phyloP scores from a whole-genome alignment of 345 rosid species.

The Corymbia maculata region DNA sequence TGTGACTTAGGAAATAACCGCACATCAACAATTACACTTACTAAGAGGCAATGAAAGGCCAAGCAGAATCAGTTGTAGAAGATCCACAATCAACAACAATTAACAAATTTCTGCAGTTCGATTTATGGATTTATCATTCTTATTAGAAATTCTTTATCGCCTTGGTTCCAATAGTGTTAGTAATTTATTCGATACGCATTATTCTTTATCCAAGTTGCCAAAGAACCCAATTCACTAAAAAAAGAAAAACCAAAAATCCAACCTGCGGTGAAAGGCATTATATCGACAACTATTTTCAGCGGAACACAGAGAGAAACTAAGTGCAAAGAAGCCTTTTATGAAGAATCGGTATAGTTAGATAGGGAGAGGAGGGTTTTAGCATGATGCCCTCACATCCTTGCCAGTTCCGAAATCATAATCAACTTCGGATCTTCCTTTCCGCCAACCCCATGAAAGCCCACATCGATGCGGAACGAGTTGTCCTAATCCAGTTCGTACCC shows the following conservation, averaged over 20 bases:
- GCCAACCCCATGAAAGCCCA: background rate
- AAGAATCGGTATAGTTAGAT: background rate
- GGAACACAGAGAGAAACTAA: background rate
- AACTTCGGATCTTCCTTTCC: background rate
- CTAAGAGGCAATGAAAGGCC: background rate
- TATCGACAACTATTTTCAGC: background rate
- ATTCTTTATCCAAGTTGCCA: background rate
- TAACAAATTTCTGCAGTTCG: accelerated
- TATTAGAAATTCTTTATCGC: background rate
- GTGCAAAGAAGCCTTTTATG: background rate
- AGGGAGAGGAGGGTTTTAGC: background rate
- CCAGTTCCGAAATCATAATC: background rate
- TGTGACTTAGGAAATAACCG: background rate
- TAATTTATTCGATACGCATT: background rate
- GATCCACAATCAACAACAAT: accelerated
- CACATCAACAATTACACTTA: background rate
- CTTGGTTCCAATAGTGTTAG: background rate
- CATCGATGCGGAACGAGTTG: background rate
- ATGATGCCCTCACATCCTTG: background rate
- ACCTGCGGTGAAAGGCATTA: background rate
- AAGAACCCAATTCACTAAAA: background rate
- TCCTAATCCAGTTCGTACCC: background rate
- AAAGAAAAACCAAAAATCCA: background rate
- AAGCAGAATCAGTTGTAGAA: too few species aligned
- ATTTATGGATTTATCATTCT: background rate